These are phyloP conservation scores for Carallia pectinifolia DNA, from an alignment of 345 rosid genomes.

Conservation along the genomic window DNA sequence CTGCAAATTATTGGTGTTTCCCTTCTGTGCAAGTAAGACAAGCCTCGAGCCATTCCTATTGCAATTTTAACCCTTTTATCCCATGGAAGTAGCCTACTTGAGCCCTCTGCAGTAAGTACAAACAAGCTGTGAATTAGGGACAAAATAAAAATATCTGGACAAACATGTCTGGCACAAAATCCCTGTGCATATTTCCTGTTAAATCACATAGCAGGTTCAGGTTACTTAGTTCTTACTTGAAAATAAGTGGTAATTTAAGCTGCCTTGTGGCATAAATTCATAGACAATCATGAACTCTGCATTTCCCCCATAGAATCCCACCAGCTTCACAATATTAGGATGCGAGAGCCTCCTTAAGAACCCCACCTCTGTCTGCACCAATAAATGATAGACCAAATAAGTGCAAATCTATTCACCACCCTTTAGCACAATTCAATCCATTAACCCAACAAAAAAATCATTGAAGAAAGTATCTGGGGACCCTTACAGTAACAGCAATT, in stretches of 20 bases:
- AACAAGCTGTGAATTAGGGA: too few relatives aligned
- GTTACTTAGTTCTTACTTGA: not conserved
- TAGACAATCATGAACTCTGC: not conserved
- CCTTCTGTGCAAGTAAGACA: conserved; percentile 1
- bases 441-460: too few relatives aligned
- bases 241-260: conserved; percentile 5
- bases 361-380: conserved; percentile 1
- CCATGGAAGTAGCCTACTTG: conserved; percentile 1
- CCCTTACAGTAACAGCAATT: not conserved
- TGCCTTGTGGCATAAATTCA: not conserved
- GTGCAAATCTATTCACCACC: too few relatives aligned
- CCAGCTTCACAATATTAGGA: conserved; percentile 3
- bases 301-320: not conserved
- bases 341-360: not conserved
- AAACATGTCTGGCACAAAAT: not conserved
- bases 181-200: not conserved
- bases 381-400: not conserved
- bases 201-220: not conserved
- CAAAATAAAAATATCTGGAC: too few relatives aligned
- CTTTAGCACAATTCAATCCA: not conserved
- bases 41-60: not conserved
- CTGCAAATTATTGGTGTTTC: not conserved
- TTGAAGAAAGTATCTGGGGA: not conserved
- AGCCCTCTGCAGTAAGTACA: not conserved
- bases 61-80: conserved; percentile 1